Base-by-base conservation (phyloP, 495 filamentous ascomycete species). In the Letharia lupina region DNA sequence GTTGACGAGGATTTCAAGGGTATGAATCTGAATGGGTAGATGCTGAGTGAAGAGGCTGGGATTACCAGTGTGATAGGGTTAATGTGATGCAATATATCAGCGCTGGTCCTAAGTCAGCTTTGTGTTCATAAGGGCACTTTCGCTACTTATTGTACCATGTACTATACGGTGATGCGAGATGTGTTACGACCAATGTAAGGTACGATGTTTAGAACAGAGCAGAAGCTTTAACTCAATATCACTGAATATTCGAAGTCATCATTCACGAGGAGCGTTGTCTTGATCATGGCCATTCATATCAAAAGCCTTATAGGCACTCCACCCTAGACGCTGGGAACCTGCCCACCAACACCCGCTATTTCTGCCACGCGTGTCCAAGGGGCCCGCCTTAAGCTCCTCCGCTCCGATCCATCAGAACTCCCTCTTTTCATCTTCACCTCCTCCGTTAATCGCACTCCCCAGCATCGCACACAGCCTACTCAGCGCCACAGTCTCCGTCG, bases 401-500 rank as follows among this genome's bases (percentile, higher is more conserved):
- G 0, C 10, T 13, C 18, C 39, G 4, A 16, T 9, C n/a, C 37
- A 33, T 62, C 52, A 61, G 18, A 56, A 2, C n/a, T 65, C 67
- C 47, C 50, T 65, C 64, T 57, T 61, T 41, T 60, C 54, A n/a
- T 57, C 37, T 83, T 83, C 13, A 77, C 76, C 67, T 76, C 76
- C 67, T 75, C 88, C 88, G 68, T 90, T 87, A 64, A 84, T 89
- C 45, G 88, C 90, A 50, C 86, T 89, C 66, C 87, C 89, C 71
- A 93, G 71, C 68, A 89, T 75, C 39, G 90, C 89, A 74, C 90
- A 93, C 9, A 98, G 79, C 65, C 93, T 90, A 65, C 96, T 76
- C 66, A 98, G 77, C 35, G 96, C 94, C 40, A 97, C 94, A 68
- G 94, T 98, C 78, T 98, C 94, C 4, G 94, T 98, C 1, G 93